Evolutionary conservation across 2,329 filamentous ascomycete genomes (phyloP), one percentile per base, ranked within the genome.

Genomic region (Acarospora socialis): DNA sequence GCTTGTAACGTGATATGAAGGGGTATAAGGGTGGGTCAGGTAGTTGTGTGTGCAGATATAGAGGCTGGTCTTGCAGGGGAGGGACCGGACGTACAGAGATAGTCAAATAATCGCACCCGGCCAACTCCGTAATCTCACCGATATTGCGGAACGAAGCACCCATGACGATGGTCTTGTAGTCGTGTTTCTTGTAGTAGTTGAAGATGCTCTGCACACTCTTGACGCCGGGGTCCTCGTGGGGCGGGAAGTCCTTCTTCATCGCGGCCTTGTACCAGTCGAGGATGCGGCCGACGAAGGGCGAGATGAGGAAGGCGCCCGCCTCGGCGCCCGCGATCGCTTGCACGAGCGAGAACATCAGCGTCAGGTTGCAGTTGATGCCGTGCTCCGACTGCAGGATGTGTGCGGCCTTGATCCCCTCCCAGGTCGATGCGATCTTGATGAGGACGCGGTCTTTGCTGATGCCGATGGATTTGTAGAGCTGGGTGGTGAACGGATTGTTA

Each of bases 131-230:
- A 63, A 98, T 92, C 70, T 98, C 90, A 53, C 90, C 90, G 43
- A 67, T 67, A 70, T 80, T 95, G 59, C 90, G 77, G 83, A 98
- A 98, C 23, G 86, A 94, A 48, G 90, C 90, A 55, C 90, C 90
- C 90, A 98, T 98, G 64, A 98, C 90, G 51, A 95, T 94, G 60
- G 90, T 98, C 52, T 92, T 93, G 78, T 98, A 94, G 60, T 81
- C 83, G 61, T 68, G 82, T 73, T 95, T 95, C 82, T 98, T 98
- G 80, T 98, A 98, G 81, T 98, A 98, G 75, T 98, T 90, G 77
- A 79, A 98, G 68, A 98, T 98, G 61, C 52, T 56, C 71, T 87
- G 72, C 55, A 98, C 90, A 46, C 80, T 87, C 67, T 82, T 73
- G 61, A 98, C 90, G 69, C 90, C 90, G 36, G 90, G 90, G 69